Percentiles rank a stretch among this genome's conserved stretches.
These are phyloP conservation scores for Kalmusia sp. DNA, from an alignment of 2,329 filamentous ascomycete genomes.

Conservation along the genomic window DNA sequence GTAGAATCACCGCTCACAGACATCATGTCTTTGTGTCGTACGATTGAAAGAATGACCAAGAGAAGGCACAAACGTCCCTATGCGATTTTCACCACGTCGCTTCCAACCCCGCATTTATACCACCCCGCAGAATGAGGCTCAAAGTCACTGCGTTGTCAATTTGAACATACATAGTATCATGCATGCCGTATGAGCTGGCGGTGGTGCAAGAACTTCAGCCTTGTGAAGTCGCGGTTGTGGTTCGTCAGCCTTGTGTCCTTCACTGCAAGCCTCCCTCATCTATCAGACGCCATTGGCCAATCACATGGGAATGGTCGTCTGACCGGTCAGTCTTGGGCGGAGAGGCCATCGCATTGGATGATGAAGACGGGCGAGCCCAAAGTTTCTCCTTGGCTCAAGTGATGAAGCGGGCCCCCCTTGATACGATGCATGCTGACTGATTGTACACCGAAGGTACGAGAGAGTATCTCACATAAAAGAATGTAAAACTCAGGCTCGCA, in stretches of 20 bases:
- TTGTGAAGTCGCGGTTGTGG: slow-evolving; percentile 18
- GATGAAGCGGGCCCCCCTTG: background rate
- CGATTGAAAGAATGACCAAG: too few species aligned
- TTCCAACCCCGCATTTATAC: slow-evolving; percentile 8
- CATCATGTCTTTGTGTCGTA: slow-evolving; percentile 16
- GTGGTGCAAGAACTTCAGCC: slow-evolving; percentile 27
- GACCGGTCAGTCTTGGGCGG: slow-evolving; percentile 7
- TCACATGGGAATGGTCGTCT: background rate
- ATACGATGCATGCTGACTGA: background rate
- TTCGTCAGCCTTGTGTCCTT: slow-evolving; percentile 27
- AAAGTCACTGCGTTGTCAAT: slow-evolving; percentile 27
- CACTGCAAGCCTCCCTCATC: background rate
- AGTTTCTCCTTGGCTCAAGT: background rate
- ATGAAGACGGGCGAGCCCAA: background rate
- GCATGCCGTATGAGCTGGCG: slow-evolving; percentile 33
- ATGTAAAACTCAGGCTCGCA: too few species aligned
- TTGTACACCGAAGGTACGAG: background rate
- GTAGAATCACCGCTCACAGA: slow-evolving; percentile 24
- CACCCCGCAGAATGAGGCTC: slow-evolving; percentile 26
- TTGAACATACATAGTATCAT: slow-evolving; percentile 14
- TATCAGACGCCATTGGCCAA: background rate
- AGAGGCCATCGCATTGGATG: slow-evolving; percentile 1
- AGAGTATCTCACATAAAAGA: too few species aligned
- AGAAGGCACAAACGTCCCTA: too few species aligned
- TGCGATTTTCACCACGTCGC: background rate